Base-by-base conservation (phyloP, 345 rosid genomes). In the Orychophragmus violaceus region DNA sequence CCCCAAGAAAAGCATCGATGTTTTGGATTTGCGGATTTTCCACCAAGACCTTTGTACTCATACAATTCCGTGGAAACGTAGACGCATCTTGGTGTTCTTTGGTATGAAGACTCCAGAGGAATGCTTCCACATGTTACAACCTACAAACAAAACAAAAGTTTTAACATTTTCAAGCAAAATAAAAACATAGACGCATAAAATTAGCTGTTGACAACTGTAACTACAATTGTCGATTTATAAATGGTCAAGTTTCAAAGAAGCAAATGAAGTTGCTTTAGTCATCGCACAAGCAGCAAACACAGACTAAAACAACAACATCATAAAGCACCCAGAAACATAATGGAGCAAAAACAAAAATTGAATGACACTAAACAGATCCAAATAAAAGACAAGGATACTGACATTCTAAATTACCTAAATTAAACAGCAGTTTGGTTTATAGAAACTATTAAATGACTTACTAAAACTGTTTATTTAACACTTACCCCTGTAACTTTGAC, bases 51-150 rank as follows among this genome's bases (percentile, higher is more conserved):
- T 80, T 76, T 87, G 74, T 87, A 94, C 79, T 90, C 95, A 6
- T 77, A 84, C 79, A 94, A 68, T 35, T 90, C 96, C 5, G 96
- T 82, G 45, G 99, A 90, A 44, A 88, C 84, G 64, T 86, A 90
- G 7, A 94, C 88, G 21, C 99, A 94, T 69, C 97, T 85, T 11
- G 89, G 79, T 57, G 79, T 68, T 72, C 82, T 85, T 79, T 90
- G 95, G 78, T 84, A 94, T 25, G 99, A 87, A 37, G 99, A 82
- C 66, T 94, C 97, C 72, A 94, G 67, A 14, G 97, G 92, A 51
- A 90, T 80, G 68, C 96, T 86, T 66, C 98, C 99, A 72, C 99
- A 94, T 49, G 99, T 94, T 54, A 90, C 96, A 71, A 94, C 96
- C 99, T 94, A 68, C 78, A 23, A 42, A 33, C n/a, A 33, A 33